Base-by-base conservation (phyloP, 306 rosid genomes). In the Fagus crenata region DNA sequence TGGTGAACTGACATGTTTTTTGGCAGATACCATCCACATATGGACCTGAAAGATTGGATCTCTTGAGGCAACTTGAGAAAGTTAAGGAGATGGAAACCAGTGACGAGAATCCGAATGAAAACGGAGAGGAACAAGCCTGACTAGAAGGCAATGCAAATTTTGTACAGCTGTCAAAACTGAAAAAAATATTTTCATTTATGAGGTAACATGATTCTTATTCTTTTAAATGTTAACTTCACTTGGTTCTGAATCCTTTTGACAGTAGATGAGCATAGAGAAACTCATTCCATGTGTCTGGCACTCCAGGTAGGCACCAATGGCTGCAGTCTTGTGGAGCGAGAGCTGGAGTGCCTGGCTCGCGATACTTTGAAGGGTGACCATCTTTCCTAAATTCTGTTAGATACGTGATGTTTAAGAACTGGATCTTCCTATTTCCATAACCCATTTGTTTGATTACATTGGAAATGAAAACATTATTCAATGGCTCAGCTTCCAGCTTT, bases 231-330 rank as follows among this genome's bases (percentile, higher is more conserved):
- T 56, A 51, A 0, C 3, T 54, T 83, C 67, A 81, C 68, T 78
- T 82, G 80, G 73, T 81, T 64, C 88, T 84, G 75, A 83, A 90
- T 69, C 85, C 86, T 75, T 80, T 86, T 11, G 93, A 83, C 74
- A 86, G 81, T 39, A 95, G 84, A 33, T 89, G 78, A 5, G 87
- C 97, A 75, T 96, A 92, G 78, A 92, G 85, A 81, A 91, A 87
- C 77, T 90, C 85, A 73, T 96, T 96, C 99, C 99, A 91, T 49
- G 97, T 92, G 89, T 92, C 99, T 28, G 99, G 99, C 76, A 96
- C 88, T 80, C 99, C 98, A 17, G 98, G 98, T 72, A 92, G 87
- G 83, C 99, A 96, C 99, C 98, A 92, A 75, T 96, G 99, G 89
- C 97, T 96, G 67, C 98, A 92, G 81, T 96, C 97, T 75, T 96